phyloP scores from a whole-genome alignment of 257 asterid species.

The Scutellaria minor region DNA sequence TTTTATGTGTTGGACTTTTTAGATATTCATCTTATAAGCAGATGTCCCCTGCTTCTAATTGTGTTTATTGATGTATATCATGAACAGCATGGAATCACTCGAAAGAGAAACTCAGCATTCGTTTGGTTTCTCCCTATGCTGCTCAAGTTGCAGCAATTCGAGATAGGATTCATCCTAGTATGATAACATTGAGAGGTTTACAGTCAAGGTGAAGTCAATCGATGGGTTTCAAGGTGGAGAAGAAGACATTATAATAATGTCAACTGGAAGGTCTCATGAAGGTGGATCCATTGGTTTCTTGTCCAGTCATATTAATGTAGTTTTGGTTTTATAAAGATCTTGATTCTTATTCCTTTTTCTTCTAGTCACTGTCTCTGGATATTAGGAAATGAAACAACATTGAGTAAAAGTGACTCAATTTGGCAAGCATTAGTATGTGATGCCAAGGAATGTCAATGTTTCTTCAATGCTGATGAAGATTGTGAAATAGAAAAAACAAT shows the following conservation, averaged over 20 bases:
- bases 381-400: slow-evolving; percentile 62
- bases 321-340: no score
- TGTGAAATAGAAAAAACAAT: slow-evolving; percentile 45
- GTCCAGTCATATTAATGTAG: slow-evolving; percentile 29
- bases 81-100: slow-evolving; percentile 58
- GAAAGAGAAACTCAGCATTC: slow-evolving; percentile 52
- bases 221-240: slow-evolving; percentile 89
- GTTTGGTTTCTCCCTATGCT: slow-evolving; percentile 74
- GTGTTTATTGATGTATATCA: no score
- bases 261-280: slow-evolving; percentile 63
- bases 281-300: slow-evolving; percentile 67
- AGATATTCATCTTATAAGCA: no score
- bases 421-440: slow-evolving; percentile 60
- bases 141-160: slow-evolving; percentile 69
- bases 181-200: slow-evolving; percentile 43
- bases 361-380: slow-evolving; percentile 69
- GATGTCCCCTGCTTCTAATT: no score
- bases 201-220: slow-evolving; percentile 63
- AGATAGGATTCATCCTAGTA: slow-evolving; percentile 43
- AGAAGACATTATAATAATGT: slow-evolving; percentile 63
- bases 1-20: no score
- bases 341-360: no score
- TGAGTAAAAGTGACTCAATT: slow-evolving; percentile 46
- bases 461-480: slow-evolving; percentile 63
- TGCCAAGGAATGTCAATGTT: slow-evolving; percentile 60